Evolutionary conservation across 768 basidiomycete species (phyloP), one percentile per base, ranked within the genome.

Genomic region (Mycena belliarum): DNA sequence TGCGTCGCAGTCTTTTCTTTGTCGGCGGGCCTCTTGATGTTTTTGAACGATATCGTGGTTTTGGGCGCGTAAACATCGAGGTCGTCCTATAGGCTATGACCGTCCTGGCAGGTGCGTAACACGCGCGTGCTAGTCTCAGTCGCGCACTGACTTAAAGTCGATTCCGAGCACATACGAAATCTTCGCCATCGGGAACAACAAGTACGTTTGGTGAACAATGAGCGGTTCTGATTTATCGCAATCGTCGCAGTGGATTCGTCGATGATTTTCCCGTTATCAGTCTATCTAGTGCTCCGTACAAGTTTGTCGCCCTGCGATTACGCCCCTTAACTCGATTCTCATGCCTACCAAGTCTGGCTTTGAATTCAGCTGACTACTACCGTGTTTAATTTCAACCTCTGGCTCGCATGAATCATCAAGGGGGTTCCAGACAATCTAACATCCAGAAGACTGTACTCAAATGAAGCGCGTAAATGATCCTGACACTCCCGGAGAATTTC

Each of bases 111-210:
- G n/a, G n/a, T n/a, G n/a, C n/a, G n/a, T n/a, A n/a, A n/a, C n/a
- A n/a, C n/a, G n/a, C n/a, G n/a, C 15, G 23, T 3, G 29, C 20
- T 29, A 10, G 47, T 28, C 28, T 21, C 23, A 18, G 9, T 41
- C 15, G 10, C 16, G 20, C 6, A 16, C 54, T 51, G n/a, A 51
- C 32, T 7, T 25, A 23, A 33, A 25, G 5, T 10, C 26, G 10
- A 26, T n/a, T n/a, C n/a, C n/a, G n/a, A 59, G 57, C n/a, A 59
- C 43, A 10, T 59, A 59, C 40, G 6, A 4, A 1, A 38, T 59
- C 4, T 45, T 46, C 8, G 57, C 50, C 18, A 47, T 46, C 21
- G 28, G 45, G 6, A 53, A 59, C 40, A 51, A 47, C 12, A 37
- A 44, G 51, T 57, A 38, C 3, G 49, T 50, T 26, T 21, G 24